Conservation (phyloP, 257 asterid genomes). For the Petunia secreta region DNA sequence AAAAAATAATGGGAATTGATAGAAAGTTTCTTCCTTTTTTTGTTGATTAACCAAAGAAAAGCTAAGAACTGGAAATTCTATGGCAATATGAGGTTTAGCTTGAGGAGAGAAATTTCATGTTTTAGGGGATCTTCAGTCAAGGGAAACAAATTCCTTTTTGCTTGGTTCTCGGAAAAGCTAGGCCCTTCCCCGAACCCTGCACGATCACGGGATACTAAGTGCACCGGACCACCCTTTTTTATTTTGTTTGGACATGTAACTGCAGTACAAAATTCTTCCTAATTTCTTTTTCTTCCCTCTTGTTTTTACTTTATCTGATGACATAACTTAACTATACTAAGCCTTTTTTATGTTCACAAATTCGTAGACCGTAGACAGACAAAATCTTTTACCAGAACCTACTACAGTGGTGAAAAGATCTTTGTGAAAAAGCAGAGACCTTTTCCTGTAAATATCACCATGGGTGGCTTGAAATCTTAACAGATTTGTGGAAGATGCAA, state of each 20-base stretch:
- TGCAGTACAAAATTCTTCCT: not conserved
- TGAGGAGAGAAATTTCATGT: not conserved
- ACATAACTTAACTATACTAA: not conserved
- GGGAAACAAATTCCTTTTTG: not conserved
- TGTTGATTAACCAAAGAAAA: not conserved
- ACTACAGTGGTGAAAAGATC: not conserved
- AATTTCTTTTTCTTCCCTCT: not conserved
- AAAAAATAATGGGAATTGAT: not conserved
- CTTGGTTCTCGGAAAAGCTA: not conserved
- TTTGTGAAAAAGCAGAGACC: not conserved
- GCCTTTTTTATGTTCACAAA: not conserved
- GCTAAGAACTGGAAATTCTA: constrained; percentile 19
- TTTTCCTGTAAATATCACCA: not conserved
- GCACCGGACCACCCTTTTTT: no score
- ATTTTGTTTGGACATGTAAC: not conserved
- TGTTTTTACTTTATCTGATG: not conserved
- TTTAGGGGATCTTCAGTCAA: not conserved
- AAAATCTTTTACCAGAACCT: not conserved
- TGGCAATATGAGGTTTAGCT: not conserved
- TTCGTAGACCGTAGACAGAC: not conserved
- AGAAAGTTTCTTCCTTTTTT: constrained; percentile 5
- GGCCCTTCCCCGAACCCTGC: no score
- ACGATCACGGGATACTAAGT: no score
- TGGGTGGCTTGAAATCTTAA: not conserved
- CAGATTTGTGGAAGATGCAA: not conserved